These are phyloP conservation scores for Penicillium sp. DNA, from an alignment of 2,329 filamentous ascomycete species.

Conservation along the genomic window DNA sequence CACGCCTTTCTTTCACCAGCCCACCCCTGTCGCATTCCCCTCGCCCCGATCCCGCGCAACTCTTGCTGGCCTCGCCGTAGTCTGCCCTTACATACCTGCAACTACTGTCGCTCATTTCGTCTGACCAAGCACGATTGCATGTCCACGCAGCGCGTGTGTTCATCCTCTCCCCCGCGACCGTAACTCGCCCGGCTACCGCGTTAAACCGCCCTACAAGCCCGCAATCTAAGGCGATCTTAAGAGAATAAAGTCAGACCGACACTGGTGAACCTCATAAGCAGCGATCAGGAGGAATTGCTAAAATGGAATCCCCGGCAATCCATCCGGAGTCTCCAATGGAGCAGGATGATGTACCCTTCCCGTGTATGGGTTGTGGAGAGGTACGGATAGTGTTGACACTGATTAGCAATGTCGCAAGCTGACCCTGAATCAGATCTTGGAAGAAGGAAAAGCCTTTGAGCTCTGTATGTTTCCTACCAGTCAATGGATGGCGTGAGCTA, in stretches of 20 bases:
- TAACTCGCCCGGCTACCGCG: background rate
- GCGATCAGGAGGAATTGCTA: background rate
- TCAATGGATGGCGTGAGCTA: background rate
- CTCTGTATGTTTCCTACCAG: slow-evolving; percentile 64
- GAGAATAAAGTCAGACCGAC: background rate
- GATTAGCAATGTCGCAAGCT: slow-evolving; percentile 11
- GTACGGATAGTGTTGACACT: slow-evolving; percentile 50
- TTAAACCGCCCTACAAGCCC: background rate
- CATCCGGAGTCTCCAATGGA: slow-evolving; percentile 68
- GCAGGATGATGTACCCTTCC: slow-evolving; percentile 75
- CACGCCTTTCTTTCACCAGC: slow-evolving; percentile 21
- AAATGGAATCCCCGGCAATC: slow-evolving; percentile 58
- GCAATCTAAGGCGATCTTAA: background rate
- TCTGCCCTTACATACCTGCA: background rate
- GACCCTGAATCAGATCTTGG: slow-evolving; percentile 70
- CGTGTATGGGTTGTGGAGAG: slow-evolving; percentile 92
- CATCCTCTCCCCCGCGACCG: background rate
- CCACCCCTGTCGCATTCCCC: slow-evolving; percentile 26
- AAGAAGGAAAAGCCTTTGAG: slow-evolving; percentile 98
- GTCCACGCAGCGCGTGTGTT: slow-evolving; percentile 14
- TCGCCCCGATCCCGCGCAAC: slow-evolving; percentile 18
- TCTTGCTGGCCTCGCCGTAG: background rate
- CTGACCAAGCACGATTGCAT: slow-evolving; percentile 9
- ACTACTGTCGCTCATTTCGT: background rate
- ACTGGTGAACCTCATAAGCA: background rate